Evolutionary conservation across 805 yeast genomes (phyloP), one percentile per base, ranked within the genome.

Genomic region (Kodamaea hsintzibuensis): DNA sequence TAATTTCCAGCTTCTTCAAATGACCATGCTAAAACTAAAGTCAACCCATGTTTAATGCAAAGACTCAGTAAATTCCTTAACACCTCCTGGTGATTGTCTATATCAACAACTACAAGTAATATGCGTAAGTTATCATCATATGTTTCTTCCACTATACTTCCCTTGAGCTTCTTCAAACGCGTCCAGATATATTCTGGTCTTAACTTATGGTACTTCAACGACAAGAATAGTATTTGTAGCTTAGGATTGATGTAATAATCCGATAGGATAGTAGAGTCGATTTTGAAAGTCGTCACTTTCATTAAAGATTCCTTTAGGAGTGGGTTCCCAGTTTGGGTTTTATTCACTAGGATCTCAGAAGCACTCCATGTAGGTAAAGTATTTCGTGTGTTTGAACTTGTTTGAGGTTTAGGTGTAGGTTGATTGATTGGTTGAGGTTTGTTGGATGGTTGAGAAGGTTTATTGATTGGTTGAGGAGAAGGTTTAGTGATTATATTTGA

Each of bases 291-390:
- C 0, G 77, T 79, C 47, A 76, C 77, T 46, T 80, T 81, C 65
- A 88, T 67, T 52, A 65, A 56, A 2, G 78, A 69, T 33, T 77
- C 73, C 46, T 79, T 78, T 7, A 89, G 68, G 42, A 88, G 65
- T 5, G 93, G 93, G 62, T 89, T 89, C 1, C 89, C 92, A 48
- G 80, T 82, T 64, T 89, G 95, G 0, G 86, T 77, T 40, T 82
- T 81, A 52, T 47, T 50, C n/a, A 58, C 57, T 10, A 58, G 55
- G 16, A 58, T 53, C 13, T 56, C 59, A 2, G 61, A 44, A 3
- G 59, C 57, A 7, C 51, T 56, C 54, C 35, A 30, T 3, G 35
- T 30, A 30, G 35, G 35, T 30, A 30, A 8, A 45, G 17, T 30
- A 16, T 43, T 38, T 19, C 48, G 47, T 14, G 42, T 42, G 33